These are phyloP conservation scores for Aleurites moluccanus DNA, from an alignment of 441 rosid genomes.

Conservation along the genomic window DNA sequence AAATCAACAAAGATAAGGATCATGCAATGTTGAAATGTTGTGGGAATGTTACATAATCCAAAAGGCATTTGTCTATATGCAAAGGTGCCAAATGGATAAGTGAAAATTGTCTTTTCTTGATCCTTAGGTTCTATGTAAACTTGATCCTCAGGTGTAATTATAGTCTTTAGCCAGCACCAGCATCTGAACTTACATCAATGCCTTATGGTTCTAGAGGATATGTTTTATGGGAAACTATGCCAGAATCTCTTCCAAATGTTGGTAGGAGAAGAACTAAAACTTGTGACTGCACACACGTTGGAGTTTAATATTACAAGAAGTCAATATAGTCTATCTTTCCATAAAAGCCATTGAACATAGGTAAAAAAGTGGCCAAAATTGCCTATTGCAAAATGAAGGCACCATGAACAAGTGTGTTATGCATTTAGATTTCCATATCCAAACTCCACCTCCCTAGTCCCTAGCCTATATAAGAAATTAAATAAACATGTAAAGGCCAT, in stretches of 20 bases:
- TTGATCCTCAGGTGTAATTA: too few relatives aligned
- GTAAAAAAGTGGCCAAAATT: neutral
- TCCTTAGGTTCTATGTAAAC: too few relatives aligned
- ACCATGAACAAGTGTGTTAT: neutral
- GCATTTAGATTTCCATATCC: neutral
- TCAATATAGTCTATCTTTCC: neutral
- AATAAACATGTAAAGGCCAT: too few relatives aligned
- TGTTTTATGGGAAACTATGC: slow-evolving; percentile 77
- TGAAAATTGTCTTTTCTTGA: too few relatives aligned
- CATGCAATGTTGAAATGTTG: too few relatives aligned
- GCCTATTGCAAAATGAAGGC: neutral
- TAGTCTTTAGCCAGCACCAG: slow-evolving; percentile 61
- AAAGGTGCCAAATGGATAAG: too few relatives aligned
- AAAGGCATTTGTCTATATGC: too few relatives aligned
- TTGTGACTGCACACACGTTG: slow-evolving; percentile 40
- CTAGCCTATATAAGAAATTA: too few relatives aligned
- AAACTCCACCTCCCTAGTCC: too few relatives aligned
- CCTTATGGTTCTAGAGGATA: slow-evolving; percentile 89
- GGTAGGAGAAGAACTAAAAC: slow-evolving; percentile 77
- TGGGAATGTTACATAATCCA: too few relatives aligned
- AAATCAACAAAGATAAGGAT: too few relatives aligned
- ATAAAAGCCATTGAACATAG: neutral
- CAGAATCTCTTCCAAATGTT: slow-evolving; percentile 97
- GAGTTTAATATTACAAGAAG: slow-evolving; percentile 6
- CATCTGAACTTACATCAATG: slow-evolving; percentile 56